Base-by-base conservation (phyloP, 2,329 filamentous ascomycete species). In the Trichophyton schoenleinii region DNA sequence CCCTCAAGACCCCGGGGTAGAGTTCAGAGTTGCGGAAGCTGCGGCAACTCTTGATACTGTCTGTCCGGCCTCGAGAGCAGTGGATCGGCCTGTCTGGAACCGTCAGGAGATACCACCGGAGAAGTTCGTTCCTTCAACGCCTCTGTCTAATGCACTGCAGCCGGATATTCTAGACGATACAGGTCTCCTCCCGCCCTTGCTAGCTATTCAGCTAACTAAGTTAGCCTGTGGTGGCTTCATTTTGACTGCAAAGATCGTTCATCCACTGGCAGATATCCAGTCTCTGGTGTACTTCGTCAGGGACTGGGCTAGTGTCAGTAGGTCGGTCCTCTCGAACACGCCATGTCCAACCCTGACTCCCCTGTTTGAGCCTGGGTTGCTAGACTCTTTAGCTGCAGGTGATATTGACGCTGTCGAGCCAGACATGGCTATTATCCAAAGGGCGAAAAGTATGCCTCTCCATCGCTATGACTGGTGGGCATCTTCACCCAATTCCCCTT, bases 221-320 rank as follows among this genome's bases (percentile, higher is more conserved):
- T 77, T 80, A 63, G 63, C 67, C 7, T 75, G 74, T 57, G 76
- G 77, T 0, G 75, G 75, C 2, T 74, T 74, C 49, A 74, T 72
- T 0, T 63, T 81, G 8, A 71, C 73, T 8, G 67, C 78, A n/a
- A 72, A 71, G 55, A 64, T 78, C 20, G 72, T 76, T 0, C 79
- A 81, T 65, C 69, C 71, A 2, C 68, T 81, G 3, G 74, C 75
- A 0, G 79, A 81, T 63, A 78, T 78, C 1, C 69, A 73, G 18
- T 67, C 74, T 0, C 65, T 81, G 60, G 68, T 76, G 60, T 65
- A 70, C 2, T 81, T 81, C 57, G 70, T 78, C 41, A 71, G 75
- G 36, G 65, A 71, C 22, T 53, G 49, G 49, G 15, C 80, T 76
- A 77, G 72, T 75, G 0, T 67, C 66, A 2, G 69, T 67, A 2